phyloP scores from a whole-genome alignment of 176 grass and related monocot genomes.

The Eragrostis nindensis region DNA sequence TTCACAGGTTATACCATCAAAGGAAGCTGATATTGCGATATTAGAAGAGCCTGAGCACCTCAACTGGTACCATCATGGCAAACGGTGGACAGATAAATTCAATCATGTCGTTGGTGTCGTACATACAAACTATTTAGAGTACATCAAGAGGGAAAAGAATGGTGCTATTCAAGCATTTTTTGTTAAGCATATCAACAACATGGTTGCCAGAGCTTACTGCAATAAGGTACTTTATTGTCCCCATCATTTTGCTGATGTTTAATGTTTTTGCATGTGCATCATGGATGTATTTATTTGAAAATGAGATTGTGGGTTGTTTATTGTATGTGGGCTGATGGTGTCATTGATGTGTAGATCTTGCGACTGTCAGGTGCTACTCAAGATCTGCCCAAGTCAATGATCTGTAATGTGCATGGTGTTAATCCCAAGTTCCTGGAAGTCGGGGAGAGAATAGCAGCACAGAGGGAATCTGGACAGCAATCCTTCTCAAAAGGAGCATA shows the following conservation, averaged over 20 bases:
- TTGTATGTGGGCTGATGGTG: constrained; percentile 15
- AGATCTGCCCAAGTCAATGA: constrained; percentile 85
- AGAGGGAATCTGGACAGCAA: constrained; percentile 49
- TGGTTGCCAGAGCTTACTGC: constrained; percentile 78
- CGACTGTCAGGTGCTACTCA: constrained; percentile 89
- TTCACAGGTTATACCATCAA: constrained; percentile 79
- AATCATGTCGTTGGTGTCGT: constrained; percentile 94
- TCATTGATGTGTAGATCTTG: constrained; percentile 59
- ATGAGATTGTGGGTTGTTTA: neutral
- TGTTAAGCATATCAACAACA: constrained; percentile 91
- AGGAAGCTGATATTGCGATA: constrained; percentile 90
- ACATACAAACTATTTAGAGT: constrained; percentile 96
- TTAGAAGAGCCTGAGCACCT: constrained; percentile 95
- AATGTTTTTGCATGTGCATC: neutral
- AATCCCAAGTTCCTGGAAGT: constrained; percentile 89
- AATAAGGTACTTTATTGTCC: constrained; percentile 63
- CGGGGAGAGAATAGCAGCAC: constrained; percentile 74
- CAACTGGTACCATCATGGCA: constrained; percentile 99
- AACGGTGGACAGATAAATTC: constrained; percentile 93
- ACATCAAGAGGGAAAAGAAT: constrained; percentile 94
- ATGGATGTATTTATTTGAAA: neutral
- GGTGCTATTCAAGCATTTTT: constrained; percentile 90
- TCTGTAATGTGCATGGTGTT: constrained; percentile 96
- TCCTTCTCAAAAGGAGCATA: constrained; percentile 93
- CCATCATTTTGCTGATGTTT: neutral